phyloP scores from a whole-genome alignment of 345 rosid genomes.

The Capsella bursapastoris region DNA sequence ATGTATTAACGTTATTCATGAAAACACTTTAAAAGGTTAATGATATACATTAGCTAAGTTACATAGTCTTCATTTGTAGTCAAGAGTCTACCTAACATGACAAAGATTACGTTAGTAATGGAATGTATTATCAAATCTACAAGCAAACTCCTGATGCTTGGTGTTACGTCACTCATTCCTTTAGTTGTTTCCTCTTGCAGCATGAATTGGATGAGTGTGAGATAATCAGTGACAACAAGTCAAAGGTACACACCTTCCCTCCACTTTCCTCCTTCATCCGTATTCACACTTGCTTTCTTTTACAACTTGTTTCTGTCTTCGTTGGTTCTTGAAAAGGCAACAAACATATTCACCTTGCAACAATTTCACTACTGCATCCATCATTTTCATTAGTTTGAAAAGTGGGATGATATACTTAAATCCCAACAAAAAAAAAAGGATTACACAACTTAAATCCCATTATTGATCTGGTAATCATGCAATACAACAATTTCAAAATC shows the following conservation, averaged over 20 bases:
- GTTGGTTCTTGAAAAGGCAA: conserved; percentile 28
- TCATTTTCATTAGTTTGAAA: not conserved
- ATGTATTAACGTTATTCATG: not conserved
- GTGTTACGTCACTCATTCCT: conserved; percentile 20
- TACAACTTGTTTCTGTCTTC: not conserved
- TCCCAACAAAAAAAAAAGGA: not conserved
- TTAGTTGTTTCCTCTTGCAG: conserved; percentile 45
- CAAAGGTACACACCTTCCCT: not conserved
- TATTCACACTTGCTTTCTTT: not conserved
- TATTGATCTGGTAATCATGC: not conserved
- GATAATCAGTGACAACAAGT: conserved; percentile 50
- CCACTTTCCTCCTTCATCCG: conserved; percentile 16
- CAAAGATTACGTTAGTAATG: not conserved
- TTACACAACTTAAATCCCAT: conserved; percentile 18
- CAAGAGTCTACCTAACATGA: not conserved
- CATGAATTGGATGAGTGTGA: conserved; percentile 58
- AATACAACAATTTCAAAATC: not conserved
- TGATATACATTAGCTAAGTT: not conserved
- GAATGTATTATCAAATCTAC: not conserved
- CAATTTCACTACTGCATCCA: conserved; percentile 26
- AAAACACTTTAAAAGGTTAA: not conserved
- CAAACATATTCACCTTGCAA: conserved; percentile 9
- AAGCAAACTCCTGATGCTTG: conserved; percentile 19
- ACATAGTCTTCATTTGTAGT: not conserved
- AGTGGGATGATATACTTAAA: not conserved